Base-by-base conservation (phyloP, 345 rosid species). In the Pistacia vera region DNA sequence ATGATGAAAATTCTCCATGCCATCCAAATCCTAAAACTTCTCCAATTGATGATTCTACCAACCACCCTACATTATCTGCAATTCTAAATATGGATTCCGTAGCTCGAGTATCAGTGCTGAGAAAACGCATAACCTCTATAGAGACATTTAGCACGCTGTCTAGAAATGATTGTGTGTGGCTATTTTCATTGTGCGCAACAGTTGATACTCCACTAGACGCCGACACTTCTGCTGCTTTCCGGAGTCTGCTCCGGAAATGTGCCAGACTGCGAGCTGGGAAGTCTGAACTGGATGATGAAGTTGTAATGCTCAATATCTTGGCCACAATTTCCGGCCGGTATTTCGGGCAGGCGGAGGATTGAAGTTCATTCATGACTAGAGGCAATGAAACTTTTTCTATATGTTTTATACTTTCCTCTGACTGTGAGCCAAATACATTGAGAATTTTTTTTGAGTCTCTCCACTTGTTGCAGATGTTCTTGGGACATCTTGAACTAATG, bases 191-290 rank as follows among this genome's bases (percentile, higher is more conserved):
- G 30, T 90, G 94, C 64, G 92, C 95, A 59, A 88, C 93, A 14
- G 86, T 93, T 44, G 97, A 96, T 61, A 80, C 88, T 44, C 99
- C 99, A 3, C 44, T 91, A 56, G 88, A 89, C 63, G 94, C 87
- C 0, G 95, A 89, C 77, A 86, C 92, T 5, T 80, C 90, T 54
- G 98, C 95, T 77, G 81, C 88, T 35, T 86, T 93, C 17, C 87
- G 95, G 14, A 78, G 86, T 76, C 79, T 92, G 74, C 85, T 93
- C 41, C 88, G 97, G 22, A 92, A 92, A 65, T 93, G 99, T 72
- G 94, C 98, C 1, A 87, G 84, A 80, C 67, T 92, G 73, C 86
- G 97, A 75, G 89, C 91, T 9, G 83, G 28, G 35, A 91, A 89
- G 79, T 85, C 84, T 3, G 92, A 88, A 65, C 69, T 83, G 33